Conservation (phyloP, 2,329 filamentous ascomycete species). For the Colletotrichum australisinense region DNA sequence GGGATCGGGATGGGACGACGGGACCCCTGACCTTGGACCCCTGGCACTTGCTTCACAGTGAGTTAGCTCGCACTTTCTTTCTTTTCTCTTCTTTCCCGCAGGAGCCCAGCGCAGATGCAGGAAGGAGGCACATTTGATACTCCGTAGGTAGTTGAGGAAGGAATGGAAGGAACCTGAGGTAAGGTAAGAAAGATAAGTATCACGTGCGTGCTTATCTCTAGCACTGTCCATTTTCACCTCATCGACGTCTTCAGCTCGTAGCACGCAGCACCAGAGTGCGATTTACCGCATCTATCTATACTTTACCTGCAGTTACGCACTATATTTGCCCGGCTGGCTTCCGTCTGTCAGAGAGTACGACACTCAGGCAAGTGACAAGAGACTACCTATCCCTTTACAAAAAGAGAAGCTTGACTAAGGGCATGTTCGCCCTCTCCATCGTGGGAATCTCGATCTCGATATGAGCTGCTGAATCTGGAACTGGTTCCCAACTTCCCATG, state of each 20-base stretch:
- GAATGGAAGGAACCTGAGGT: not conserved
- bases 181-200: not conserved
- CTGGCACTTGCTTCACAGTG: slow-evolving; percentile 2
- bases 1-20: slow-evolving; percentile 23
- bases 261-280: not conserved
- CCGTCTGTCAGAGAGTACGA: not conserved
- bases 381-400: not conserved
- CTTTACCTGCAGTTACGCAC: not conserved
- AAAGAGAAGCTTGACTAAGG: not conserved
- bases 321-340: not conserved
- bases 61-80: not conserved
- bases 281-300: not conserved
- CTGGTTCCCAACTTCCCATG: slow-evolving; percentile 3
- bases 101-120: not conserved
- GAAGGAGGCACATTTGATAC: no score
- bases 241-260: not conserved
- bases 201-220: not conserved
- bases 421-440: not conserved
- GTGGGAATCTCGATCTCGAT: slow-evolving; percentile 11
- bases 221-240: not conserved
- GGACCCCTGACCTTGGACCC: slow-evolving; percentile 18
- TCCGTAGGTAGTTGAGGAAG: no score
- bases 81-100: not conserved
- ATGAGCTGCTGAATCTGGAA: slow-evolving; percentile 28
- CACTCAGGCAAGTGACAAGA: not conserved